Evolutionary conservation across 2,329 filamentous ascomycete genomes (phyloP), one percentile per base, ranked within the genome.

Genomic region (Pseudogymnoascus sp.): DNA sequence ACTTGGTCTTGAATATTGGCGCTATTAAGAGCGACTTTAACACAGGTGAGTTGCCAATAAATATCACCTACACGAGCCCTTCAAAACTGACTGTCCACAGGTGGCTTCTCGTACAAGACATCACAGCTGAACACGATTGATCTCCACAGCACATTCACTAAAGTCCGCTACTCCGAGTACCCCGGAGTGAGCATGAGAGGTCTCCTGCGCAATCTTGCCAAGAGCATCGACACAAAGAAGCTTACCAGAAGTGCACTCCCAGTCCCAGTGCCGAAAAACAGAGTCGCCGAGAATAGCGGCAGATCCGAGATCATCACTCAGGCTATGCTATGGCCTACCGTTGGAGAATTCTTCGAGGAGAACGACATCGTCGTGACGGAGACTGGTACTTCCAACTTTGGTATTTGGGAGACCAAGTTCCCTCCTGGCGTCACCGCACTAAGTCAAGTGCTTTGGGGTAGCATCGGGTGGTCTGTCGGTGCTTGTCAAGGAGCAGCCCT

Each of bases 351-450:
- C 80, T 77, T 96, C 8, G 80, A 82, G 62, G 79, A 86, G 62
- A 81, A 86, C 54, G 92, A 96, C 70, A 84, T 96, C 64, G 79
- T 96, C 63, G 83, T 96, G 61, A 93, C 91, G 0, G 92, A 96
- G 74, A 96, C 91, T 1, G 92, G 91, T 40, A 96, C 92, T 0
- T 81, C 91, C 64, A 93, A 92, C 77, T 93, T 96, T 73, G 92
- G 92, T 63, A 90, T 95, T 70, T 91, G 89, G 85, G 90, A 93
- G 64, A 93, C 91, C 4, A 83, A 84, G 45, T 95, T 96, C 77
- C 91, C 91, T 0, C 73, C 79, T 2, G 81, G 83, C n/a, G 89
- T 93, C n/a, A 90, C 84, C 6, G 89, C 89, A 16, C 84, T 96
- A 70, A 91, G 85, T 62, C 91, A 95, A 72, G 87, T 90, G 2